Evolutionary conservation across 1,139 yeast genomes (phyloP).

Genomic region (Hansenula lynferdii): DNA sequence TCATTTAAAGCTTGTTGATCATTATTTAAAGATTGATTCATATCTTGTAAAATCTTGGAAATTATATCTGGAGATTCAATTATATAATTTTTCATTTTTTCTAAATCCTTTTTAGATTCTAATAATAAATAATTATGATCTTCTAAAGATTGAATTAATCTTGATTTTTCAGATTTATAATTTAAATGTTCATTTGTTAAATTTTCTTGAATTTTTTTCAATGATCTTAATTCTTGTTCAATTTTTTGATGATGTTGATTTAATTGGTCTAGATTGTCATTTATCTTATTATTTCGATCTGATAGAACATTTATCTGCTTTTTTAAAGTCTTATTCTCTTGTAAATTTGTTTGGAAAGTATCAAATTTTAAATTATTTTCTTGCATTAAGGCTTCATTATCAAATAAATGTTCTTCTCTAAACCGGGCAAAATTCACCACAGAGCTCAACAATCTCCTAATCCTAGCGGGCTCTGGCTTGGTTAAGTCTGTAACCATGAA

Average conservation of each 20-base stretch:
- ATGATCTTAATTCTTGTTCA: conserved; percentile 57
- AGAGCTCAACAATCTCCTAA: conserved; percentile 69
- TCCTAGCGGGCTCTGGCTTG: conserved; percentile 66
- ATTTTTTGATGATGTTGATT: conserved; percentile 53
- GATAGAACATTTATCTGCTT: conserved; percentile 40
- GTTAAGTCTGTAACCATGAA: conserved; percentile 65
- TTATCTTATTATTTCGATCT: conserved; percentile 24
- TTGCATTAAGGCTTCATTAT: conserved; percentile 56
- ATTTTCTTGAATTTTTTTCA: conserved; percentile 61
- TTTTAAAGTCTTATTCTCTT: conserved; percentile 37
- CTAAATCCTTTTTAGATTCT: conserved; percentile 56
- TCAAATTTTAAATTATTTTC: conserved; percentile 49
- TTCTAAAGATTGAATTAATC: conserved; percentile 45
- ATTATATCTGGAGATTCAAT: conserved; percentile 59
- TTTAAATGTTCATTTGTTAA: conserved; percentile 61
- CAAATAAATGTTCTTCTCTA: conserved; percentile 70
- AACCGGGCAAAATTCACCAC: conserved; percentile 83
- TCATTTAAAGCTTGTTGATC: conserved; percentile 37
- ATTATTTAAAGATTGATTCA: conserved; percentile 42
- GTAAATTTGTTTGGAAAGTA: conserved; percentile 31
- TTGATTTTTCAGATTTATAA: conserved; percentile 59
- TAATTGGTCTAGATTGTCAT: conserved; percentile 38
- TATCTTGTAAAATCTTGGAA: conserved; percentile 49
- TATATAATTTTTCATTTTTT: conserved; percentile 54
- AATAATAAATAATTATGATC: conserved; percentile 32